Percentiles rank a stretch among this genome's conserved stretches.
These are phyloP conservation scores for Kodamaea restingae DNA, from an alignment of 805 yeast genomes.

Conservation along the genomic window DNA sequence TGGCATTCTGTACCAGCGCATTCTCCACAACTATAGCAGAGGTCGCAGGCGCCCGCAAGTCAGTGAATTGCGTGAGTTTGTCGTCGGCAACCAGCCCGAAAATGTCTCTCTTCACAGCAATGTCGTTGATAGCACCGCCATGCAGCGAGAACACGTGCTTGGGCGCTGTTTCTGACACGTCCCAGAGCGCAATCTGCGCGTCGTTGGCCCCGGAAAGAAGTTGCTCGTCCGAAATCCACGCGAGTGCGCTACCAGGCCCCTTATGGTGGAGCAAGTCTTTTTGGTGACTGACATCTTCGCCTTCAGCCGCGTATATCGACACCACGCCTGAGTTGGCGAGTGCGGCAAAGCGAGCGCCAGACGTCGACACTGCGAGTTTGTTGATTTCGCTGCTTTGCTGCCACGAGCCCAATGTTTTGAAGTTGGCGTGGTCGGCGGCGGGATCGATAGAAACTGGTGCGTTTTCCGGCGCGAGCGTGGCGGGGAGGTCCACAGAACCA, in stretches of 20 bases:
- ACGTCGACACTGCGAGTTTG: constrained; percentile 52
- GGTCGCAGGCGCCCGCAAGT: constrained; percentile 37
- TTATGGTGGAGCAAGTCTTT: constrained; percentile 50
- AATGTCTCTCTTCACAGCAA: constrained; percentile 44
- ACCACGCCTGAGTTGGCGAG: constrained; percentile 52
- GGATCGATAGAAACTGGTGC: constrained; percentile 13
- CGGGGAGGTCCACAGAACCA: constrained; percentile 44
- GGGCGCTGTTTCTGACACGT: constrained; percentile 46
- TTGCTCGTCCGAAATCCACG: constrained; percentile 52
- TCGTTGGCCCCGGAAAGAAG: constrained; percentile 68
- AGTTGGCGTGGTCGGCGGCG: constrained; percentile 29
- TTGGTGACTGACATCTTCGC: constrained; percentile 3
- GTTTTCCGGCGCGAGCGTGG: constrained; percentile 42
- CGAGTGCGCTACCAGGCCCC: constrained; percentile 65
- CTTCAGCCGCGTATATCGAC: constrained; percentile 35
- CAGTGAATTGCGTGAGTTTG: constrained; percentile 56
- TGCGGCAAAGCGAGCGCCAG: constrained; percentile 47
- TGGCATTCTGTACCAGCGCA: constrained; percentile 60
- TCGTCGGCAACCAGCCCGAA: constrained; percentile 76
- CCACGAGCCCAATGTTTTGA: constrained; percentile 47
- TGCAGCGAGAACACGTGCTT: constrained; percentile 48
- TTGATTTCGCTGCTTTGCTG: constrained; percentile 66
- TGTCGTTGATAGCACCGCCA: constrained; percentile 59
- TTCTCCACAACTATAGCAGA: constrained; percentile 46
- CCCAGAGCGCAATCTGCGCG: constrained; percentile 69